These are phyloP conservation scores for Fusarium sp. DNA, from an alignment of 2,329 filamentous ascomycete species.

Conservation along the genomic window DNA sequence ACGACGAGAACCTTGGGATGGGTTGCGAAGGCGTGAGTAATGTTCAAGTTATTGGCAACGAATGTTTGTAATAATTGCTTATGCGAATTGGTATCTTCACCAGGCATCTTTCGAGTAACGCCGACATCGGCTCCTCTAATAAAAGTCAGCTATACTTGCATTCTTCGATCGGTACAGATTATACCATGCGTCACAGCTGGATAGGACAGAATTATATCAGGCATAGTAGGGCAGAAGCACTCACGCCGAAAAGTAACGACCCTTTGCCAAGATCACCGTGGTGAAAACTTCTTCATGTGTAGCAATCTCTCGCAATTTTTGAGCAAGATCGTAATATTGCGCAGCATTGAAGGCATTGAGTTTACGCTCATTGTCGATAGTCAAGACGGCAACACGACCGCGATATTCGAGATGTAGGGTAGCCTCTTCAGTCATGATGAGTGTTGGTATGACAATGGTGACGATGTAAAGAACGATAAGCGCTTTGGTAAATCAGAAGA, in stretches of 20 bases:
- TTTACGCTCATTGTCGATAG: conserved; percentile 86
- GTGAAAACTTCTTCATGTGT: conserved; percentile 83
- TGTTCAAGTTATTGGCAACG: conserved; percentile 87
- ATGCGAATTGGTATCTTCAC: conserved; percentile 56
- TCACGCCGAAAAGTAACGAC: conserved; percentile 90
- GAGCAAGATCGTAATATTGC: conserved; percentile 83
- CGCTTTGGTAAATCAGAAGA: neutral
- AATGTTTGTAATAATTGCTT: conserved; percentile 76
- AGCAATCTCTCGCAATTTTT: conserved; percentile 81
- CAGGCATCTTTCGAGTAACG: conserved; percentile 60
- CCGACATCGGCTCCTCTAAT: conserved; percentile 83
- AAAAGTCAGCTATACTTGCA: conserved; percentile 14
- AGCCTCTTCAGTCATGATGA: conserved; percentile 39
- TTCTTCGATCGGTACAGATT: neutral
- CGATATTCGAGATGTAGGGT: conserved; percentile 57
- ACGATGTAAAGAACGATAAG: too few relatives aligned
- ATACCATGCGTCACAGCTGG: neutral
- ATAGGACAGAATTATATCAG: too few relatives aligned
- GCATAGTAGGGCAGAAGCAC: conserved; percentile 44
- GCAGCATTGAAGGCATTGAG: conserved; percentile 83
- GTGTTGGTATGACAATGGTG: too few relatives aligned
- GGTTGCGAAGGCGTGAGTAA: conserved; percentile 89
- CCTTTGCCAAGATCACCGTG: conserved; percentile 86
- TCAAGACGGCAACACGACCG: conserved; percentile 75
- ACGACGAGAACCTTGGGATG: conserved; percentile 95